A percentile compares a stretch with the other conserved stretches of the same genome.
phyloP scores from a whole-genome alignment of 768 basidiomycete species.

The Mycena capillaripes region DNA sequence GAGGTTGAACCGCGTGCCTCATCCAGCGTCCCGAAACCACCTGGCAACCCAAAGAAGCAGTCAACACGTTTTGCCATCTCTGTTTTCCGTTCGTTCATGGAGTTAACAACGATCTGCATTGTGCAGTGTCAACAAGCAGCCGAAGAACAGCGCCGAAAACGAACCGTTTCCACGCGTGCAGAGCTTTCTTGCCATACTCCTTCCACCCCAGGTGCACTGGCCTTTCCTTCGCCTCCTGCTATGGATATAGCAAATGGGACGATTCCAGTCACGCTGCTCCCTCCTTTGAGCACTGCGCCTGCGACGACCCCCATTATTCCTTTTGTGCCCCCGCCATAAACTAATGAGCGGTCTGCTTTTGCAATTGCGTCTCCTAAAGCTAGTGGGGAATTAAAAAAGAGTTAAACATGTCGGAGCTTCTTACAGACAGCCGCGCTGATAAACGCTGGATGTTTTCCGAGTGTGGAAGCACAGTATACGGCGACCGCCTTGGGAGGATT shows the following conservation, averaged over 20 bases:
- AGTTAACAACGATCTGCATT: constrained; percentile 71
- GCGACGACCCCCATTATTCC: constrained; percentile 93
- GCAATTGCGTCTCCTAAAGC: constrained; percentile 85
- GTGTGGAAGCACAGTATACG: constrained; percentile 22
- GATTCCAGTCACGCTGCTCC: constrained; percentile 83
- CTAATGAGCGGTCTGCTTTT: constrained; percentile 67
- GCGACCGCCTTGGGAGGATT: constrained; percentile 8
- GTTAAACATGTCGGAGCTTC: no score
- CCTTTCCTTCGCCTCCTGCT: constrained; percentile 70
- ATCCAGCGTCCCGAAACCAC: constrained; percentile 96
- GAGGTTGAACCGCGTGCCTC: no score
- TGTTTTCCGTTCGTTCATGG: constrained; percentile 93
- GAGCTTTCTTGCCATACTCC: constrained; percentile 38
- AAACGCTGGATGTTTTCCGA: constrained; percentile 23
- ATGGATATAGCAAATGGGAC: constrained; percentile 82
- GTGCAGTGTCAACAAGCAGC: background rate
- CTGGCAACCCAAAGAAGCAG: constrained; percentile 91
- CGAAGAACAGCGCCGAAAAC: no score
- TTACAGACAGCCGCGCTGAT: constrained; percentile 17
- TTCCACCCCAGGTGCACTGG: constrained; percentile 52
- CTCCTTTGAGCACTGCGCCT: constrained; percentile 68
- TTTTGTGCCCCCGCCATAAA: constrained; percentile 88
- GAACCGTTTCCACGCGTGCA: constrained; percentile 39
- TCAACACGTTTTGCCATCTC: constrained; percentile 88
- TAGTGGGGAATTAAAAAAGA: constrained; percentile 45